These are phyloP conservation scores for Gnomoniopsis smithogilvyi DNA, from an alignment of 2,329 filamentous ascomycete genomes.

Conservation along the genomic window DNA sequence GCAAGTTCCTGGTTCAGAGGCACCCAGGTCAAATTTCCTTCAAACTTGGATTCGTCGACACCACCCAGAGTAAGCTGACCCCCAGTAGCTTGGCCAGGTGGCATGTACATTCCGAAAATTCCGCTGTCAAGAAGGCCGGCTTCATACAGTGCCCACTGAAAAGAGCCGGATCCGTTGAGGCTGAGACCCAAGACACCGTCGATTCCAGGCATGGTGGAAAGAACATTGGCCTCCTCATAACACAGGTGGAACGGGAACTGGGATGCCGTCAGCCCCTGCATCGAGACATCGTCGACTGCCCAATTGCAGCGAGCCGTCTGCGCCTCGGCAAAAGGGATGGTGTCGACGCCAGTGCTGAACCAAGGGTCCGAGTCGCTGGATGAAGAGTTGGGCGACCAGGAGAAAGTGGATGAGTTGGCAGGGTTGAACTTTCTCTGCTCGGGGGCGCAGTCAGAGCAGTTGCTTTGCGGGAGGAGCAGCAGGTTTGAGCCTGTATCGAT, in stretches of 20 bases:
- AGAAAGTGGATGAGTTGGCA: constrained; percentile 8
- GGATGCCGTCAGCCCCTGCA: constrained; percentile 5
- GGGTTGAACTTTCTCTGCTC: constrained; percentile 11
- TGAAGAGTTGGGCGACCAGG: not conserved
- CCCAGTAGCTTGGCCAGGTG: constrained; percentile 19
- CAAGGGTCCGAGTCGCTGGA: not conserved
- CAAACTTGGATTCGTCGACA: constrained; percentile 24
- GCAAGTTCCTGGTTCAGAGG: constrained; percentile 19
- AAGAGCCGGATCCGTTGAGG: constrained; percentile 9
- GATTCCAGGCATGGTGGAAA: constrained; percentile 10
- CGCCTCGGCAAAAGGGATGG: constrained; percentile 3
- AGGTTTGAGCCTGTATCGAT: constrained; percentile 13
- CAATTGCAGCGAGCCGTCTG: not conserved
- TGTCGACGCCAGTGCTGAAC: constrained; percentile 14
- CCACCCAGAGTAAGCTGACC: constrained; percentile 29
- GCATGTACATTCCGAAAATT: constrained; percentile 27
- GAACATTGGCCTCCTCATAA: constrained; percentile 2
- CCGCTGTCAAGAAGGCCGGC: constrained; percentile 23
- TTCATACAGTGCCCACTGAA: constrained; percentile 26
- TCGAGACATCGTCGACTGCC: constrained; percentile 4
- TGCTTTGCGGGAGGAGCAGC: constrained; percentile 7
- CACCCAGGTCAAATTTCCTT: constrained; percentile 22
- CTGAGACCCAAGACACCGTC: constrained; percentile 16
- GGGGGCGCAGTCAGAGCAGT: constrained; percentile 14
- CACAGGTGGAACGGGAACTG: constrained; percentile 8